These are phyloP conservation scores for Begonia masoniana DNA, from an alignment of 306 rosid species.

Conservation along the genomic window DNA sequence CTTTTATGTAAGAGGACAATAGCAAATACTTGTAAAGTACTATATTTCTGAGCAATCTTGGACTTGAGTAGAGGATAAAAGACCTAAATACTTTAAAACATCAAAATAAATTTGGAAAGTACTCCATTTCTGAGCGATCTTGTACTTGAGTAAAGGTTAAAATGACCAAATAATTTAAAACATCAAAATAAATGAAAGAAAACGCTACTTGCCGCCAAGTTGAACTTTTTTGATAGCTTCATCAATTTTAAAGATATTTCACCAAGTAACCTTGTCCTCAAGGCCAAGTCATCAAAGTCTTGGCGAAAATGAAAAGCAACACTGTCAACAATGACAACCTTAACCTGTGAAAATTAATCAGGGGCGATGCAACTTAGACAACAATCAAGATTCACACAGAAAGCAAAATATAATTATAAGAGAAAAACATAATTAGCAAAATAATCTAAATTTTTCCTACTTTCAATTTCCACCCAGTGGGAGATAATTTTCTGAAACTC, in stretches of 20 bases:
- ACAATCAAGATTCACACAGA: not conserved
- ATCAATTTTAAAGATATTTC: constrained; percentile 87
- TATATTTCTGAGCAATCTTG: no score
- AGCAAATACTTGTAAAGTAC: no score
- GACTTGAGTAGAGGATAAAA: no score
- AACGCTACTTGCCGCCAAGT: constrained; percentile 53
- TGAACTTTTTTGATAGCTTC: constrained; percentile 59
- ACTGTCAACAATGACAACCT: constrained; percentile 73
- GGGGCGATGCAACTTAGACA: not conserved
- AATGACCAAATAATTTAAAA: not conserved
- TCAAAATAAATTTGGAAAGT: no score
- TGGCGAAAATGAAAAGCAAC: constrained; percentile 93
- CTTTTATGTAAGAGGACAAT: no score
- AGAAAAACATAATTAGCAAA: no score
- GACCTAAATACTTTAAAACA: no score
- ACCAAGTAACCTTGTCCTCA: constrained; percentile 68
- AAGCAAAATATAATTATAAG: not conserved
- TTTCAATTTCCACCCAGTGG: no score
- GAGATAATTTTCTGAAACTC: no score
- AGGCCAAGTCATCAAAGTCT: constrained; percentile 85
- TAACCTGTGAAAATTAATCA: constrained; percentile 38
- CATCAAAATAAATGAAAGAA: constrained; percentile 10
- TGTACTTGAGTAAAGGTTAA: no score
- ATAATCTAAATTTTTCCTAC: no score
- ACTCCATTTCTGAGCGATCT: no score